Conservation (phyloP, 495 filamentous ascomycete species). For the Aspergillus saccharolyticus region DNA sequence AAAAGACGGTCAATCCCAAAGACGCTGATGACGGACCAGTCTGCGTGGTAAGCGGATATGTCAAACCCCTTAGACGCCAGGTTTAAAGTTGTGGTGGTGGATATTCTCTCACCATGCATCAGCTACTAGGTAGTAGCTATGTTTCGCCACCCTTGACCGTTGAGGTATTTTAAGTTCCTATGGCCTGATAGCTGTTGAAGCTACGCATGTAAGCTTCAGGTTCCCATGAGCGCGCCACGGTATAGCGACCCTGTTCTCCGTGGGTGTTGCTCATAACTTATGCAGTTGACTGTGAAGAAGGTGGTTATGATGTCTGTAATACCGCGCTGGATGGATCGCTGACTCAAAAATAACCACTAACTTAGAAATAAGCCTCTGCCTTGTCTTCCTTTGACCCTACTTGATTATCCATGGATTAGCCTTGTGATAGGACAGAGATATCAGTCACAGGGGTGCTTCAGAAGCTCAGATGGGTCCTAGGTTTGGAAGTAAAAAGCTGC, state of each 20-base stretch:
- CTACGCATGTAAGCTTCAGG: not conserved
- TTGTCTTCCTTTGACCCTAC: not conserved
- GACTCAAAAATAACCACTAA: not conserved
- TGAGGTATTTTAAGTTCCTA: not conserved
- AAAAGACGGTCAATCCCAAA: too few relatives aligned
- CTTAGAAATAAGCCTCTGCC: not conserved
- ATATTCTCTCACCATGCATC: not conserved
- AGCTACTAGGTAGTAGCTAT: too few relatives aligned
- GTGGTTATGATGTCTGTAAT: not conserved
- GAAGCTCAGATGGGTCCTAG: not conserved
- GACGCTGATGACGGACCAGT: too few relatives aligned
- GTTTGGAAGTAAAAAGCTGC: not conserved
- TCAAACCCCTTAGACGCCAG: not conserved
- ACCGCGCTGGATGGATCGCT: not conserved
- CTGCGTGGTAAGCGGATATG: too few relatives aligned
- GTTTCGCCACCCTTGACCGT: not conserved
- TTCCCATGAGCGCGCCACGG: not conserved
- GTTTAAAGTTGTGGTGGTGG: not conserved
- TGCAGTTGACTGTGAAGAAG: not conserved
- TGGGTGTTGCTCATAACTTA: not conserved
- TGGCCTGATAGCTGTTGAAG: not conserved
- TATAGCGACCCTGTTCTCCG: not conserved
- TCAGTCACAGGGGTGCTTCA: not conserved
- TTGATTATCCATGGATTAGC: not conserved
- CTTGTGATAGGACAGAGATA: not conserved